Conservation (phyloP, 148 eudicot species). For the Dysphania ambrosioides region DNA sequence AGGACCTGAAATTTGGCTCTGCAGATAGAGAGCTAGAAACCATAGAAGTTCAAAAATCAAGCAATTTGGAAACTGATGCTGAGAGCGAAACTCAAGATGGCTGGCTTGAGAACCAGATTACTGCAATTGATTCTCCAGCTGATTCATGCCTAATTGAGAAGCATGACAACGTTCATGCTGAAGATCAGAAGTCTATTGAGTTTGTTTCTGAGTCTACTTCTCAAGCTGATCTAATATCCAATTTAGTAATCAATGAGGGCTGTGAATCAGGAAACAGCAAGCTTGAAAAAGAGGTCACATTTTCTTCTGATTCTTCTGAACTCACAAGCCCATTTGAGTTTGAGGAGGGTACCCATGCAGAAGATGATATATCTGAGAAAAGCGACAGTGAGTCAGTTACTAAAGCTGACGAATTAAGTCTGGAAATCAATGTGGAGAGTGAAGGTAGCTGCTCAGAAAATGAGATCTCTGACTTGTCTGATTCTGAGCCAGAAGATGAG, state of each 20-base stretch:
- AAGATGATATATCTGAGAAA: too few relatives aligned
- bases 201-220: slow-evolving; percentile 8
- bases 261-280: background rate
- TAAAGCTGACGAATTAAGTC: background rate
- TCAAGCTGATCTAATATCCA: slow-evolving; percentile 9
- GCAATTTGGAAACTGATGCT: background rate
- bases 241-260: background rate
- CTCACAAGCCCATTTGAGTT: background rate
- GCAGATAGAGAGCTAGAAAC: background rate
- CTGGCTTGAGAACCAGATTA: background rate
- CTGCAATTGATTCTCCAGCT: background rate
- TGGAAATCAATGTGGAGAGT: background rate
- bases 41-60: background rate
- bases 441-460: background rate
- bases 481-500: background rate
- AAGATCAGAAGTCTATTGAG: background rate
- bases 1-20: background rate
- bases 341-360: too few relatives aligned
- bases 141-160: slow-evolving; percentile 8
- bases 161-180: slow-evolving; percentile 2
- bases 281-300: background rate
- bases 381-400: background rate
- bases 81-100: background rate
- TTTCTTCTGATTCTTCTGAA: background rate
- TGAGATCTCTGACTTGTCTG: background rate